Evolutionary conservation across 116 monocot species (phyloP), one percentile per base, ranked within the genome.

Genomic region (Posidonia oceanica): DNA sequence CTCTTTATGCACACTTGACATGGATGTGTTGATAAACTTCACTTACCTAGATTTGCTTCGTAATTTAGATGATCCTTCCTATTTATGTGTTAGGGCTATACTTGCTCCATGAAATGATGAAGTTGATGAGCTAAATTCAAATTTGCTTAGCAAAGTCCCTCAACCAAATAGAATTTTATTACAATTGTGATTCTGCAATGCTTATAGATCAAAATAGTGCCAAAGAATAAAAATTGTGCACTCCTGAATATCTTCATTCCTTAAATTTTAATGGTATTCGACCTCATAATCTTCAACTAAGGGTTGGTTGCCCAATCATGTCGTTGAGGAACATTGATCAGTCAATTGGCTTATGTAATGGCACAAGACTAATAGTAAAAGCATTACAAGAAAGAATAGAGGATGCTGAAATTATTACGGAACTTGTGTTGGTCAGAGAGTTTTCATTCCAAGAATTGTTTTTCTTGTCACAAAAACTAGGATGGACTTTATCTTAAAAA

Each of bases 41-140:
- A 7, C 23, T 22, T 61, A 29, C 5, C 23, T 20, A n/a, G 20
- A 20, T 8, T 22, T 61, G 7, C 23, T 23, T 29, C 0, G 29
- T 29, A 29, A 29, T 29, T 29, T 29, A 0, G 29, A 29, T 29
- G 29, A 29, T 29, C 29, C 29, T 29, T 29, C 29, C 29, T 29
- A 4, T 21, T 7, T 21, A 18, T 23, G 60, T 21, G 18, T 21
- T 5, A 61, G 3, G 23, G 61, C 20, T 22, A 61, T 61, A 36
- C 61, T 61, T 61, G 61, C 61, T 36, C 36, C 61, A 21, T 23
- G 61, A 61, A 61, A 61, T 61, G 61, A 23, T 20, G 61, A 61
- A 21, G 23, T 61, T 61, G 61, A 61, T 36, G 36, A 61, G 61
- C 61, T 61, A 22, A 61, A 61, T 61, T 22, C 12, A 22, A 20